phyloP scores from a whole-genome alignment of 2,329 filamentous ascomycete genomes.

The Scolecobasidium constrictum region DNA sequence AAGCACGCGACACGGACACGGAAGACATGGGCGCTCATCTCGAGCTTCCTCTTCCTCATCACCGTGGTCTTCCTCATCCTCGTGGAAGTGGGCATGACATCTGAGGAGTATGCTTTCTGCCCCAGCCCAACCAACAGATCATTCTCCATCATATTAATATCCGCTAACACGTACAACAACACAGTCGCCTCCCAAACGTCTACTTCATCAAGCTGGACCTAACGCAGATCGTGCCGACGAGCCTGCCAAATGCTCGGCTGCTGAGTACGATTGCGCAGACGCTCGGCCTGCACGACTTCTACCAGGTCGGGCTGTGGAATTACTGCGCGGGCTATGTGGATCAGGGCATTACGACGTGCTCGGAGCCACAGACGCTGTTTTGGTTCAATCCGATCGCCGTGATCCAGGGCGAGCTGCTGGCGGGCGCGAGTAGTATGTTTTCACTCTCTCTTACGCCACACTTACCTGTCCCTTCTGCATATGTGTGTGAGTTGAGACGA shows the following conservation, averaged over 20 bases:
- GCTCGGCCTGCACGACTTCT: constrained; percentile 86
- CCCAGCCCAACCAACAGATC: no score
- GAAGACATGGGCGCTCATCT: constrained; percentile 6
- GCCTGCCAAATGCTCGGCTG: constrained; percentile 59
- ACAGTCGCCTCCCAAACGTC: constrained; percentile 45
- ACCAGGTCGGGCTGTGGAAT: constrained; percentile 83
- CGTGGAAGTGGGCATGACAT: constrained; percentile 66
- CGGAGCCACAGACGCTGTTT: constrained; percentile 57
- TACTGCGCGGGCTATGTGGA: constrained; percentile 79
- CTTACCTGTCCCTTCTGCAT: not conserved
- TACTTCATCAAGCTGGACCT: constrained; percentile 83
- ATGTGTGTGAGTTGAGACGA: constrained; percentile 9
- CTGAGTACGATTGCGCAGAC: constrained; percentile 82
- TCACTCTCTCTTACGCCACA: no score
- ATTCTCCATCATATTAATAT: no score
- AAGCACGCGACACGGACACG: constrained; percentile 22
- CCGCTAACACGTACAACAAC: no score
- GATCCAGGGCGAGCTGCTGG: constrained; percentile 65
- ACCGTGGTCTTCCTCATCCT: constrained; percentile 70
- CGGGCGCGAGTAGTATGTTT: constrained; percentile 61
- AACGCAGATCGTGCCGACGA: constrained; percentile 65
- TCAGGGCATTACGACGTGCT: constrained; percentile 68
- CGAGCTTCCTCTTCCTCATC: constrained; percentile 56
- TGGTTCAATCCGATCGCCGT: constrained; percentile 90
- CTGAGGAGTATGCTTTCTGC: no score